phyloP scores from a whole-genome alignment of 2,329 filamentous ascomycete species.

The Pseudomassariella vexata region DNA sequence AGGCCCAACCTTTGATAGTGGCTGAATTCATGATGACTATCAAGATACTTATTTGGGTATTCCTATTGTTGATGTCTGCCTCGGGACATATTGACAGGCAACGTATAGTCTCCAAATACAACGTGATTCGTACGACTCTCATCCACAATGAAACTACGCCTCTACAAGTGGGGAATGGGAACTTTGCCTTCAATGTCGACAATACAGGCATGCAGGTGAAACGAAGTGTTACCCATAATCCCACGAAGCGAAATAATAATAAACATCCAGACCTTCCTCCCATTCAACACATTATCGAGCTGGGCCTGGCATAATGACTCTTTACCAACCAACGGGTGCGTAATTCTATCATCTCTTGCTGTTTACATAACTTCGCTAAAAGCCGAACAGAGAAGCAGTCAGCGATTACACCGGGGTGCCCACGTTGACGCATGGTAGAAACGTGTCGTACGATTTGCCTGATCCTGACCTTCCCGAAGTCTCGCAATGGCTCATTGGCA shows the following conservation, averaged over 20 bases:
- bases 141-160: slow-evolving; percentile 20
- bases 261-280: slow-evolving; percentile 17
- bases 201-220: slow-evolving; percentile 22
- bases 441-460: slow-evolving; percentile 31
- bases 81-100: slow-evolving; percentile 10
- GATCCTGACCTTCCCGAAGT: slow-evolving; percentile 27
- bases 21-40: too few species aligned
- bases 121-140: slow-evolving; percentile 15
- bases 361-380: not conserved
- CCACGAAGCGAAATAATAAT: too few species aligned
- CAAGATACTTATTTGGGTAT: too few species aligned
- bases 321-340: slow-evolving; percentile 31
- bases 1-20: too few species aligned
- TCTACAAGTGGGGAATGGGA: slow-evolving; percentile 22
- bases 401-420: slow-evolving; percentile 27
- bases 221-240: too few species aligned
- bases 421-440: slow-evolving; percentile 27
- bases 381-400: slow-evolving; percentile 15
- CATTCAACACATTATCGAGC: slow-evolving; percentile 21
- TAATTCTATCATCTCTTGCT: too few species aligned
- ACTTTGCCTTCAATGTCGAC: slow-evolving; percentile 24
- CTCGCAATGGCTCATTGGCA: slow-evolving; percentile 48
- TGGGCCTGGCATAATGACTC: slow-evolving; percentile 24
- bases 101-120: slow-evolving; percentile 15
- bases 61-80: too few species aligned